These are phyloP conservation scores for Blastobotrys persicus DNA, from an alignment of 1,139 yeast genomes.

Conservation along the genomic window DNA sequence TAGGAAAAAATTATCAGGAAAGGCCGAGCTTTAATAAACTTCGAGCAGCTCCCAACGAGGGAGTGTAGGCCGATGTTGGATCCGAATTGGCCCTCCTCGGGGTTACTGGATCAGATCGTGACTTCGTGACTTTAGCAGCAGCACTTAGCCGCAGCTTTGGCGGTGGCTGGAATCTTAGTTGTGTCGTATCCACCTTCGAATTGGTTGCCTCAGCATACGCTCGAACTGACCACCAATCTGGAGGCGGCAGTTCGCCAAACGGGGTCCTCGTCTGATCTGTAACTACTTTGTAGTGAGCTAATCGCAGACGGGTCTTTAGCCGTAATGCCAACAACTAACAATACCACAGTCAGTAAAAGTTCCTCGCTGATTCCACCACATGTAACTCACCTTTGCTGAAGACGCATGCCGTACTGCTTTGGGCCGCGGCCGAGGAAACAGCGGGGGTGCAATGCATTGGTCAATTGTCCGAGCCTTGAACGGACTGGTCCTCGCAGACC, in stretches of 20 bases:
- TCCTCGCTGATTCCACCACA: too few relatives aligned
- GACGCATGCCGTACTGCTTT: not conserved
- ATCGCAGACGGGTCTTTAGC: constrained; percentile 65
- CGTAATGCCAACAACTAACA: constrained; percentile 61
- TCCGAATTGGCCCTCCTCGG: not conserved
- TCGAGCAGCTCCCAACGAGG: constrained; percentile 50
- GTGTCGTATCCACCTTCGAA: not conserved
- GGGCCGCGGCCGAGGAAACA: constrained; percentile 2
- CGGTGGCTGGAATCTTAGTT: constrained; percentile 1
- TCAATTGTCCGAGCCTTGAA: not conserved
- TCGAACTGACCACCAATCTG: constrained; percentile 19
- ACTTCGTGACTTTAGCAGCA: not conserved
- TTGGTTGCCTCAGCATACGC: constrained; percentile 15
- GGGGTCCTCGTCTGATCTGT: constrained; percentile 51
- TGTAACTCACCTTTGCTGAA: constrained; percentile 2
- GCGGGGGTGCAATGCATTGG: not conserved
- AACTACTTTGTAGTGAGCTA: constrained; percentile 74
- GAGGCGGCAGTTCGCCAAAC: constrained; percentile 32
- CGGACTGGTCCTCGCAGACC: not conserved
- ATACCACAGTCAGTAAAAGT: too few relatives aligned
- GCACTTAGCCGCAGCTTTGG: constrained; percentile 1
- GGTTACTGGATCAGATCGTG: constrained; percentile 2
- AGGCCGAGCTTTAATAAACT: constrained; percentile 44
- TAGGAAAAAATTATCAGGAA: constrained; percentile 13
- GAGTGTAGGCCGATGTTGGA: constrained; percentile 15